Evolutionary conservation across 2,329 filamentous ascomycete species (phyloP), one percentile per base, ranked within the genome.

Genomic region (Huntiella bhutanensis): DNA sequence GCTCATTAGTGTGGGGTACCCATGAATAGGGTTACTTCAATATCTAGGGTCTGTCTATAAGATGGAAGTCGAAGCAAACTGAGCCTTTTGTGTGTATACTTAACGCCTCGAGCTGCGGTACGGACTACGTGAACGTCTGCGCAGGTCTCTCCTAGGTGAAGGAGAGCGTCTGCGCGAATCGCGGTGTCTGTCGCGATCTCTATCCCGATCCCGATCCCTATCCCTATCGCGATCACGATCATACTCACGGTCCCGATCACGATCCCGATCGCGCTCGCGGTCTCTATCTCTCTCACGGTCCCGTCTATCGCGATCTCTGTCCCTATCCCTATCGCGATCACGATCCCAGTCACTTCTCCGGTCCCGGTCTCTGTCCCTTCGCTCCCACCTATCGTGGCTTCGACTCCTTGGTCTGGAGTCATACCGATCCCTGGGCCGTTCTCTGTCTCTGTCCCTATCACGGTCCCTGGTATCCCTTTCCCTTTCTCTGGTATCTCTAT

Each of bases 371-470:
- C 57, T 53, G 38, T 59, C 56, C 40, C 41, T 42, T 3, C 59
- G 50, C 8, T 60, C 57, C 7, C 59, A 50, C 12, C 12, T 5
- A 36, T 57, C 56, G 5, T 59, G 51, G 22, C 58, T 54, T n/a
- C 59, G 55, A 15, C 57, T 57, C 10, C 60, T 28, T 28, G 22
- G 22, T 28, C 22, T 28, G 8, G 22, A 53, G n/a, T 60, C 59
- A 12, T 16, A 59, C 47, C 64, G 57, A 13, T 62, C 59, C 57
- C 46, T 54, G 19, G 60, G 60, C 1, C 57, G 53, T 38, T 60
- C 57, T 10, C 56, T 32, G 5, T 46, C 43, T 43, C 43, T 41
- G 45, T 32, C 33, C 11, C 4, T 33, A 19, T 13, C 36, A 8
- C 38, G 38, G 19, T 40, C 39, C 16, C 39, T 43, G 17, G 22